These are phyloP conservation scores for Cadophora luteo-olivacea DNA, from an alignment of 2,329 filamentous ascomycete genomes.

Conservation along the genomic window DNA sequence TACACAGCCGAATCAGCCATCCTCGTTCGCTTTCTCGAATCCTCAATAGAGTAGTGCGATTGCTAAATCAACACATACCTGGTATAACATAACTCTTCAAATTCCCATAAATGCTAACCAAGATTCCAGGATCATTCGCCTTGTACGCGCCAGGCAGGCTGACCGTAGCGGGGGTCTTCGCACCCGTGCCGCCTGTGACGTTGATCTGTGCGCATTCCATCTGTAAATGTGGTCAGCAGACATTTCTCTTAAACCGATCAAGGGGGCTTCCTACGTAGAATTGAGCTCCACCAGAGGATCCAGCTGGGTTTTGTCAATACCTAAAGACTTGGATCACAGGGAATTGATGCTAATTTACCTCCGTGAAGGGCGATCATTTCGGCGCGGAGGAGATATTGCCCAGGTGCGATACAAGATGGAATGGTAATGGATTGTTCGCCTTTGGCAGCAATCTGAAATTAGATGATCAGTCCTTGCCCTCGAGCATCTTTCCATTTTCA, in stretches of 20 bases:
- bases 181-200: constrained; percentile 48
- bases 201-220: constrained; percentile 57
- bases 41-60: not conserved
- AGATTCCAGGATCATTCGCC: constrained; percentile 54
- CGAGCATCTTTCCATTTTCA: not conserved
- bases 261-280: constrained; percentile 48
- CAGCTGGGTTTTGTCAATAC: constrained; percentile 39
- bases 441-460: constrained; percentile 43
- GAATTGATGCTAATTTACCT: constrained; percentile 36
- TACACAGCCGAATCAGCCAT: not conserved
- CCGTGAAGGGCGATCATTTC: constrained; percentile 67
- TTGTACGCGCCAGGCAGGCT: constrained; percentile 40
- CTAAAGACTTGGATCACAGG: not conserved
- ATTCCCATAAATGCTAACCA: constrained; percentile 51
- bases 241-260: not conserved
- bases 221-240: constrained; percentile 31
- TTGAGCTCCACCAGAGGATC: constrained; percentile 50
- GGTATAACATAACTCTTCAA: not conserved
- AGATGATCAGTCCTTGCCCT: not conserved
- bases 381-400: constrained; percentile 65
- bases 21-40: not conserved
- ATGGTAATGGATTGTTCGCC: constrained; percentile 57
- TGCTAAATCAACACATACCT: not conserved
- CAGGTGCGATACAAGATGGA: constrained; percentile 57
- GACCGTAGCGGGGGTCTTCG: constrained; percentile 34